Percentiles rank a stretch among this genome's conserved stretches.
Conservation (phyloP, 495 filamentous ascomycete species). For the Oidiodendron maius region DNA sequence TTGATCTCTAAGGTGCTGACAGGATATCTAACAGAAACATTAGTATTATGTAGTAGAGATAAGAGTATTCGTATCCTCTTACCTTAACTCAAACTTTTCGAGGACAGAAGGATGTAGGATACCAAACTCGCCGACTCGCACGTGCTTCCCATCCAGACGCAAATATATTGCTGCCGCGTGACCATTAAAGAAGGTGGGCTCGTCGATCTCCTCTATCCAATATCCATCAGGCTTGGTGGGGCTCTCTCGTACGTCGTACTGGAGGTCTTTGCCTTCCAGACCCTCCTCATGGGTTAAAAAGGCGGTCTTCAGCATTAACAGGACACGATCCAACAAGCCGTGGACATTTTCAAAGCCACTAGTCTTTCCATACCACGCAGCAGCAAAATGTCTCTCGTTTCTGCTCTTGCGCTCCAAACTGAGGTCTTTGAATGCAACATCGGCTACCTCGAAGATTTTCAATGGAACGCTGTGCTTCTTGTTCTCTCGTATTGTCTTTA, state of each 20-base stretch:
- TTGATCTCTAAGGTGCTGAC: conserved; percentile 95
- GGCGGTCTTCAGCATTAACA: conserved; percentile 83
- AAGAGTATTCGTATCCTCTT: conserved; percentile 19
- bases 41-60: conserved; percentile 9
- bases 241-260: conserved; percentile 44
- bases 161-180: conserved; percentile 80
- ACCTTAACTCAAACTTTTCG: conserved; percentile 89
- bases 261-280: conserved; percentile 42
- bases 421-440: conserved; percentile 85
- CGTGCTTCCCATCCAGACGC: conserved; percentile 61
- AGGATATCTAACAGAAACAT: conserved; percentile 58
- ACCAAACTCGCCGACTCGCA: conserved; percentile 79
- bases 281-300: conserved; percentile 75
- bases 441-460: conserved; percentile 87
- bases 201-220: conserved; percentile 88
- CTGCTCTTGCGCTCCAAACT: conserved; percentile 71
- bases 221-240: conserved; percentile 57
- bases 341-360: conserved; percentile 95
- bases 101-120: conserved; percentile 90
- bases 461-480: conserved; percentile 84
- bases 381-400: conserved; percentile 92
- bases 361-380: conserved; percentile 92
- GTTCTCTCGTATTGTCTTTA: conserved; percentile 96
- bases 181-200: conserved; percentile 85
- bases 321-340: conserved; percentile 83